These are phyloP conservation scores for Silene coronaria DNA, from an alignment of 179 eudicot species.

Conservation along the genomic window DNA sequence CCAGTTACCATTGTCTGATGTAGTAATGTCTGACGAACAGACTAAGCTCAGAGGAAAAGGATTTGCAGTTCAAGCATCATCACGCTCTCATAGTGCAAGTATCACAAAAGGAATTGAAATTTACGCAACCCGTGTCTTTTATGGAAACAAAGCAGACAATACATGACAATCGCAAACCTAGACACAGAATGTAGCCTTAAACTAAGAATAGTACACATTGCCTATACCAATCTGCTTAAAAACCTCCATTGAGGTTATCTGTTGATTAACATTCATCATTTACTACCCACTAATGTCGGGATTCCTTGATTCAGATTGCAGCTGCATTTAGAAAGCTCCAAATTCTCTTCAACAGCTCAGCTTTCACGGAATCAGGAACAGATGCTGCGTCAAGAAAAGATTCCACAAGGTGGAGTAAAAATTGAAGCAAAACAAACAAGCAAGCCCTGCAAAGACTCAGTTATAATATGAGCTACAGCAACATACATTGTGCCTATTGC, in stretches of 20 bases:
- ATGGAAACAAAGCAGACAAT: background rate
- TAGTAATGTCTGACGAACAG: background rate
- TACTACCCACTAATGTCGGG: background rate
- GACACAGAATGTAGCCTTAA: constrained; percentile 8
- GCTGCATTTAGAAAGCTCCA: constrained; percentile 56
- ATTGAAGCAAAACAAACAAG: background rate
- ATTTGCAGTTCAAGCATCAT: background rate
- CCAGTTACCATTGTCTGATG: no score
- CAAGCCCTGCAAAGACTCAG: background rate
- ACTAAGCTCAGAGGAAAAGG: background rate
- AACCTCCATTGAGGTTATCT: background rate
- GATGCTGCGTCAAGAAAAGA: constrained; percentile 45
- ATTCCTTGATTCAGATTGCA: constrained; percentile 38
- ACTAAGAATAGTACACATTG: constrained; percentile 13
- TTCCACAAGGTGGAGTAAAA: background rate
- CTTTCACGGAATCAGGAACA: constrained; percentile 61
- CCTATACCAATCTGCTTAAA: constrained; percentile 2
- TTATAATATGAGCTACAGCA: background rate
- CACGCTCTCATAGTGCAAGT: background rate
- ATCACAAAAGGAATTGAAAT: constrained; percentile 11
- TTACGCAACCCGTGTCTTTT: background rate
- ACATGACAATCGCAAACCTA: constrained; percentile 14
- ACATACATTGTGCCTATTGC: background rate
- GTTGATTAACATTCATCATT: background rate
- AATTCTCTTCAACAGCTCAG: constrained; percentile 72